Base-by-base conservation (phyloP, 306 rosid genomes). In the Crataegus laevigata region DNA sequence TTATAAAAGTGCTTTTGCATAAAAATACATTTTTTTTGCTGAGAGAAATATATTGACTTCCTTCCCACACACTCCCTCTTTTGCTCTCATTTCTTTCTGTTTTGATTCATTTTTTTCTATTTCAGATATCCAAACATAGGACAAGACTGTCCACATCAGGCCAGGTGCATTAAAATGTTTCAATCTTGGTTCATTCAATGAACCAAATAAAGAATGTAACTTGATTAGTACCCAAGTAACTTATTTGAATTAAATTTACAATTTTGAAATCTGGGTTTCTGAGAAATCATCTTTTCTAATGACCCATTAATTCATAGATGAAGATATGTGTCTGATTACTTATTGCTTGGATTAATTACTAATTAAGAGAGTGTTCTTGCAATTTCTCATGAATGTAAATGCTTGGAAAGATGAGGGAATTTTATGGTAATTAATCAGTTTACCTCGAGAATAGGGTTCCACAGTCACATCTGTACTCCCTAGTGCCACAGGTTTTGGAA, bases 401-500 rank as follows among this genome's bases (percentile, higher is more conserved):
- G 11, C 40, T 62, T 62, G 40, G 19, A 60, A 63, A 17, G 68
- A 30, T 17, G 68, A 30, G 1, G 1, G 22, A 63, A 30, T 63
- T 63, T 65, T 15, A 63, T 26, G 50, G 4, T 32, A 30, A 30
- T 18, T 28, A 19, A 9, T 5, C 21, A 60, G 75, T 68, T 82
- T 92, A 94, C 99, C 99, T 92, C 75, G 98, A 96, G 97, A 96
- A 96, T 77, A 92, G 93, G 70, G 98, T 92, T 79, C 99, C 99
- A 89, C 99, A 92, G 83, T 92, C 98, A 89, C 99, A 96, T 88
- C 93, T 87, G 79, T 96, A 90, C 89, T 96, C 99, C 74, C 93
- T 86, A 0, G 98, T 90, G 77, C 99, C 99, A 84, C 99, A 96
- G 76, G 92, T 92, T 63, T 92, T 96, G 54, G 98, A 89, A 66